These are phyloP conservation scores for Fusarium brevicatenulatum DNA, from an alignment of 2,329 filamentous ascomycete species.

Conservation along the genomic window DNA sequence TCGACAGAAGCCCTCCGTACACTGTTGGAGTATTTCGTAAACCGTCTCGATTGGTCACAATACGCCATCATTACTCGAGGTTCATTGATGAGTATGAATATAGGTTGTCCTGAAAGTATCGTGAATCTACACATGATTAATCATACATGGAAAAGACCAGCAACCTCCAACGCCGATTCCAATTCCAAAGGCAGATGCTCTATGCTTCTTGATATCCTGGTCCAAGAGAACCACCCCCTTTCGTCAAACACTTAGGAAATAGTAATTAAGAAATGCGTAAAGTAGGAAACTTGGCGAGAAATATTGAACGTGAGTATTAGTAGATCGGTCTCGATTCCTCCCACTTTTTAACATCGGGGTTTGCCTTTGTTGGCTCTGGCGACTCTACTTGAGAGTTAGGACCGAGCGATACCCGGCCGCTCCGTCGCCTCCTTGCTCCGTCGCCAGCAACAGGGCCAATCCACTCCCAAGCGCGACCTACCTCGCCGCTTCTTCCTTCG, in stretches of 20 bases:
- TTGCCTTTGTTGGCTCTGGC: conserved; percentile 40
- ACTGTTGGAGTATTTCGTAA: background rate
- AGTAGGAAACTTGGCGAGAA: conserved; percentile 1
- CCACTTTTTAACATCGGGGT: conserved; percentile 51
- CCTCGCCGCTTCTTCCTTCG: conserved; percentile 72
- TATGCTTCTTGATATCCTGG: conserved; percentile 24
- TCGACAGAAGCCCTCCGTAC: background rate
- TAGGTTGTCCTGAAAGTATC: conserved; percentile 8
- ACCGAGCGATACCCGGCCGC: conserved; percentile 61
- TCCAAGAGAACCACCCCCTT: conserved; percentile 17
- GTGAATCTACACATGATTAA: conserved; percentile 18
- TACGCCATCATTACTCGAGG: background rate
- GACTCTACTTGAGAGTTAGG: conserved; percentile 52
- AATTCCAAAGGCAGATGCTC: conserved; percentile 18
- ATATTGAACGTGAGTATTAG: conserved; percentile 38
- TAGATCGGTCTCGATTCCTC: conserved; percentile 56
- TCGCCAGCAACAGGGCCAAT: conserved; percentile 67
- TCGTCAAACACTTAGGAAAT: conserved; percentile 26
- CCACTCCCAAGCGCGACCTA: conserved; percentile 76
- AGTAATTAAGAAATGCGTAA: conserved; percentile 15
- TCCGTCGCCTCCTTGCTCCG: conserved; percentile 59
- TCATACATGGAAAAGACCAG: conserved; percentile 28
- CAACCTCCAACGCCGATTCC: conserved; percentile 38
- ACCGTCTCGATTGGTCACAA: background rate
- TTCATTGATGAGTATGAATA: background rate